Conservation (phyloP, 2,329 filamentous ascomycete species). For the Pseudofabraea citricarpa region DNA sequence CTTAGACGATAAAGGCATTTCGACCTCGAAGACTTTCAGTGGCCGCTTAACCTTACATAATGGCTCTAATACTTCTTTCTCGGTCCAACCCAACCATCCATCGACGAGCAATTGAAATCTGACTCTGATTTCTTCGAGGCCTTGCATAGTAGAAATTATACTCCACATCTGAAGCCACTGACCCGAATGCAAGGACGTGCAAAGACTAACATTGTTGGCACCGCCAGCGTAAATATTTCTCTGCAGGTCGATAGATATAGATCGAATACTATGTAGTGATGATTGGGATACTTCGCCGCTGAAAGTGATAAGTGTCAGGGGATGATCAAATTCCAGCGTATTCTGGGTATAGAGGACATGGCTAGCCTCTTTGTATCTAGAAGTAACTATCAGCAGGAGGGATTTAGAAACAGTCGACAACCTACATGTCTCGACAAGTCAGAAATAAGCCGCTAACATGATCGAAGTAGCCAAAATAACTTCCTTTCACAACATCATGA, state of each 20-base stretch:
- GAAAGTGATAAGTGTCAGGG: conserved; percentile 3
- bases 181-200: conserved; percentile 1
- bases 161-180: conserved; percentile 9
- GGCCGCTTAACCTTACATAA: conserved; percentile 3
- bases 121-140: conserved; percentile 8
- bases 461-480: conserved; percentile 5
- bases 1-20: conserved; percentile 1
- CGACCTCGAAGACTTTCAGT: conserved; percentile 6
- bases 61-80: conserved; percentile 7
- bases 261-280: conserved; percentile 3
- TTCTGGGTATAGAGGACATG: conserved; percentile 7
- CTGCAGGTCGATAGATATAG: conserved; percentile 4
- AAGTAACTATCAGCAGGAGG: conserved; percentile 2
- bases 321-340: conserved; percentile 8
- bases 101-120: conserved; percentile 3
- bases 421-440: conserved; percentile 6
- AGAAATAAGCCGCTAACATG: conserved; percentile 2
- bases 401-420: conserved; percentile 1
- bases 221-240: not conserved
- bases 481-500: conserved; percentile 5
- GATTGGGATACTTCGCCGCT: conserved; percentile 2
- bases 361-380: conserved; percentile 5
- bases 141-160: conserved; percentile 5
- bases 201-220: conserved; percentile 3
- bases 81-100: conserved; percentile 6